These are phyloP conservation scores for Metschnikowia baotianmanensis DNA, from an alignment of 805 yeast species.

Conservation along the genomic window DNA sequence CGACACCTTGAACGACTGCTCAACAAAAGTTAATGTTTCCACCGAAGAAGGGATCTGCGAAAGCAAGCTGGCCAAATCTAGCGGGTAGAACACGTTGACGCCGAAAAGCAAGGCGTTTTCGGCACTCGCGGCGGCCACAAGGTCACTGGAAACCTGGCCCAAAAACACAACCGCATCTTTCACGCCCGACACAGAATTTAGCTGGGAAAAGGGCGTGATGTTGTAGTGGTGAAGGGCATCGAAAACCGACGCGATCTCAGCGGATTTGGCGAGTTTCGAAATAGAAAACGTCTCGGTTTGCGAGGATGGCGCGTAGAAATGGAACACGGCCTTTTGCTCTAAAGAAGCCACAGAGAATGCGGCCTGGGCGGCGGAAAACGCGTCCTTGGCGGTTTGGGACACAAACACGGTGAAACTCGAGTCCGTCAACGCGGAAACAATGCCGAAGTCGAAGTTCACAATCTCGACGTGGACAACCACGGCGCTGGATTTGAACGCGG, in stretches of 20 bases:
- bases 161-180: conserved; percentile 57
- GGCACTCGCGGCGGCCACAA: conserved; percentile 38
- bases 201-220: conserved; percentile 30
- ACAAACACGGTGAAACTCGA: conserved; percentile 61
- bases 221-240: conserved; percentile 25
- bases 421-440: conserved; percentile 72
- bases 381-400: conserved; percentile 58
- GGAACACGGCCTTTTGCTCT: conserved; percentile 59
- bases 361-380: conserved; percentile 51
- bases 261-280: background rate
- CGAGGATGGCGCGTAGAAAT: conserved; percentile 50
- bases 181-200: conserved; percentile 33
- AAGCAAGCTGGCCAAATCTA: conserved; percentile 52
- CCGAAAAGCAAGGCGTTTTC: conserved; percentile 49
- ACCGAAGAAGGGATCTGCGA: conserved; percentile 52
- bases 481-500: conserved; percentile 35
- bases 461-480: conserved; percentile 64
- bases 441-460: conserved; percentile 60
- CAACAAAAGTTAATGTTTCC: conserved; percentile 57
- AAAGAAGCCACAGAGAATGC: conserved; percentile 56
- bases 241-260: conserved; percentile 14
- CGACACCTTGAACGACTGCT: conserved; percentile 49
- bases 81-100: conserved; percentile 72
- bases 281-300: conserved; percentile 17
- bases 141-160: conserved; percentile 52